Evolutionary conservation across 23 red algal species (phyloP), one percentile per base, ranked within the genome.

Genomic region (Gracilaria domingensis): DNA sequence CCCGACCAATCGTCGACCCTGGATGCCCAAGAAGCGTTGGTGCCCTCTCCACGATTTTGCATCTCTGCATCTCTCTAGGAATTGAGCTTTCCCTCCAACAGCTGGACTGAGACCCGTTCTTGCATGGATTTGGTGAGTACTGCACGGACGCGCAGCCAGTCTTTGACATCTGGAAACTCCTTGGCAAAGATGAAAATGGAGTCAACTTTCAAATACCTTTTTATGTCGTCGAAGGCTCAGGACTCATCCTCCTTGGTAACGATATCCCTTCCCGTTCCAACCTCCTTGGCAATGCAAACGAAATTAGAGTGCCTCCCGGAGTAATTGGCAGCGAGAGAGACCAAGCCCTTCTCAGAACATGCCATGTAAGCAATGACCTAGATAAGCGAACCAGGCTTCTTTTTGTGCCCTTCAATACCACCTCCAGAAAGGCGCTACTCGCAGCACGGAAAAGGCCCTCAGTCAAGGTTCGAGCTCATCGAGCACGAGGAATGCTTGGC

Each of bases 61-160:
- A 58, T 4, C 81, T 85, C 37, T 85, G 6, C 38, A 9, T 50
- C 11, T 38, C 81, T 25, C 55, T 85, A 42, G 81, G 42, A 17
- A 85, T 70, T 8, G 29, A 66, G 4, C 45, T 85, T 11, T 12
- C 28, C 34, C 0, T 85, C 35, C 32, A 64, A 85, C 33, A 66
- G 23, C 38, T 85, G 14, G 60, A 85, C 61, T 85, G 58, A 47
- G 81, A 85, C 4, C 0, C 81, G 6, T 85, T 85, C 62, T 30
- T 70, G 12, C 81, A 85, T 70, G 61, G 81, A 16, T 85, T 66
- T 64, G 57, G 42, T 45, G 42, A 45, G 42, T 45, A 4, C 42
- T 45, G 42, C 42, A 11, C 42, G 42, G 42, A 45, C 42, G 4
- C 42, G 5, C 4, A 7, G 42, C 42, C 42, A 11, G 42, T 11